Percentiles rank a stretch among this genome's conserved stretches.
These are phyloP conservation scores for Plasmodium billcollinsi DNA, from an alignment of 169 alveolate species.

Conservation along the genomic window DNA sequence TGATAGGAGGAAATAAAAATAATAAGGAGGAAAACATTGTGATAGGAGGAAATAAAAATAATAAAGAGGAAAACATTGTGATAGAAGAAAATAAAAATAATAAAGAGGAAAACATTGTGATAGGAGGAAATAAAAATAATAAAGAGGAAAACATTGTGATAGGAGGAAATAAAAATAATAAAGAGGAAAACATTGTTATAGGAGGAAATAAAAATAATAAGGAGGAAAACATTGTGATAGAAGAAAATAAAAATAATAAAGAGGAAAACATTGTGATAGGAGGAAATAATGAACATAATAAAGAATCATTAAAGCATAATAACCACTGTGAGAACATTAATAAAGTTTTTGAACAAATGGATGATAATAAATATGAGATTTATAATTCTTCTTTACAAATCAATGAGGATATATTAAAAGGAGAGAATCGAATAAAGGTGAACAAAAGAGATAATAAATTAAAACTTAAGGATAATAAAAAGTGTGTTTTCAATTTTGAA, in stretches of 20 bases:
- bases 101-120: not conserved
- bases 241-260: not conserved
- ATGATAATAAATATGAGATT: too few species aligned
- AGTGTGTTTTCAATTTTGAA: conserved; percentile 10
- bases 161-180: not conserved
- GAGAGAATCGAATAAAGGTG: not conserved
- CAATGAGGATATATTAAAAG: not conserved
- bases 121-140: not conserved
- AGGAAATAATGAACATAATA: not conserved
- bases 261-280: not conserved
- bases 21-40: not conserved
- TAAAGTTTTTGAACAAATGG: too few species aligned
- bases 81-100: not conserved
- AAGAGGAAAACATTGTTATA: not conserved
- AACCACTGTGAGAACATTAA: too few species aligned
- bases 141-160: not conserved
- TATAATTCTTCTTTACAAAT: not conserved
- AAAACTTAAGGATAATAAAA: not conserved
- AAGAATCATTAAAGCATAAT: not conserved
- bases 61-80: not conserved
- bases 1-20: not conserved
- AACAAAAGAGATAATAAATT: not conserved
- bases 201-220: not conserved
- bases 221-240: not conserved
- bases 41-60: not conserved